Percentiles rank a stretch among this genome's conserved stretches.
Conservation (phyloP, 1,139 yeast genomes). For the Saccharomyces hybrid region DNA sequence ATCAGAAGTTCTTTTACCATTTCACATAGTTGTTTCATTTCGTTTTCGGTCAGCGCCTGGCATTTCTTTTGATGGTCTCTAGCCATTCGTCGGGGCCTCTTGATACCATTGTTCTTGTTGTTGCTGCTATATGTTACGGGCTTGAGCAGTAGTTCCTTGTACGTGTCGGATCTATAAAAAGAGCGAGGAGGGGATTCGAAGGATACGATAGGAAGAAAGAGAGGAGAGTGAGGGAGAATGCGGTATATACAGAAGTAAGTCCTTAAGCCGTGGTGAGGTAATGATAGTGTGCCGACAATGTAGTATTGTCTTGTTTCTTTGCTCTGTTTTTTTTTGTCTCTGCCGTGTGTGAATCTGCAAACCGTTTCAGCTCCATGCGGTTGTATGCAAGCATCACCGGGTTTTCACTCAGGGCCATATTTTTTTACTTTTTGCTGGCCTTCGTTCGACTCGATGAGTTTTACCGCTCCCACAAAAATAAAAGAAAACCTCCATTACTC, state of each 20-base stretch:
- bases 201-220: background rate
- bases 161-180: background rate
- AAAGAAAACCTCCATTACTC: background rate
- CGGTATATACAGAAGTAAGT: background rate
- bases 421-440: background rate
- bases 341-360: background rate
- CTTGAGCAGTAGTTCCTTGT: background rate
- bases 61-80: constrained; percentile 87
- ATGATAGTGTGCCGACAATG: background rate
- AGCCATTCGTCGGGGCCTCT: constrained; percentile 96
- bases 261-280: background rate
- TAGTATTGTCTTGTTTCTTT: background rate
- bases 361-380: background rate
- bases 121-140: background rate
- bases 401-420: background rate
- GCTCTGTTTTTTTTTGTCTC: background rate
- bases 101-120: constrained; percentile 49
- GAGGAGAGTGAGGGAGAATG: no score
- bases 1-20: constrained; percentile 79
- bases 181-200: background rate
- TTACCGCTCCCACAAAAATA: background rate
- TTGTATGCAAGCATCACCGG: background rate
- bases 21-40: constrained; percentile 94
- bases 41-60: constrained; percentile 79
- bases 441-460: background rate